Evolutionary conservation across 2,329 filamentous ascomycete species (phyloP).

Genomic region (Aspergillus awamori): DNA sequence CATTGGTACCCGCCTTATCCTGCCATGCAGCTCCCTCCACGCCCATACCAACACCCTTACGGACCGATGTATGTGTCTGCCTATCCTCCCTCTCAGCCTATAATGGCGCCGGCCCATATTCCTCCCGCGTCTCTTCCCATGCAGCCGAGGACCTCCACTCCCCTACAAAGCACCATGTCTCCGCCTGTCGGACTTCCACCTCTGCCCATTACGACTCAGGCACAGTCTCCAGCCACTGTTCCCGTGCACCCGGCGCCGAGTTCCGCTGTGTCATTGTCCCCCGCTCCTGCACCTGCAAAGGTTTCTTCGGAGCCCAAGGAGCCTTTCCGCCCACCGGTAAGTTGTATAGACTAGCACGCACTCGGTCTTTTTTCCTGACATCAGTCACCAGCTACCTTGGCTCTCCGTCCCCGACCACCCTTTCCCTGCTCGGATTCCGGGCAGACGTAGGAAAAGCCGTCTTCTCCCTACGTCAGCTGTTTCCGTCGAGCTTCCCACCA

Average conservation of each 20-base stretch:
- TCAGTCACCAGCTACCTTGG: conserved; percentile 58
- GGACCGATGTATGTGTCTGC: conserved; percentile 49
- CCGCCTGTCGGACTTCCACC: conserved; percentile 33
- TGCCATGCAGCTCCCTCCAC: conserved; percentile 45
- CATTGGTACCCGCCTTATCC: conserved; percentile 51
- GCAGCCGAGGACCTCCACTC: conserved; percentile 42
- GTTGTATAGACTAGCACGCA: conserved; percentile 18
- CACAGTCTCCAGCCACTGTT: conserved; percentile 28
- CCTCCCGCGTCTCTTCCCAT: conserved; percentile 40
- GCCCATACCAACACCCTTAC: conserved; percentile 45
- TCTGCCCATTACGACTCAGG: conserved; percentile 34
- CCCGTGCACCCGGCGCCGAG: conserved; percentile 28
- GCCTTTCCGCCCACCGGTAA: conserved; percentile 55
- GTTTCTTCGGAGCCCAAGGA: conserved; percentile 33
- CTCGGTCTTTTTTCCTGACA: neutral
- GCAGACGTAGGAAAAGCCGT: conserved; percentile 48
- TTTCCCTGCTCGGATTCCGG: conserved; percentile 57
- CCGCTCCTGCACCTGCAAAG: conserved; percentile 30
- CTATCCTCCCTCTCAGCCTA: conserved; percentile 46
- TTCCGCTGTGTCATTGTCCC: conserved; percentile 40
- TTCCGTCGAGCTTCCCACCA: conserved; percentile 56
- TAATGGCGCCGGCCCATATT: conserved; percentile 42
- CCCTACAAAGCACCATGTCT: conserved; percentile 41
- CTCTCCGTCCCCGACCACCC: conserved; percentile 57
- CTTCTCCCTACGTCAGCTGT: conserved; percentile 37